Base-by-base conservation (phyloP, 768 basidiomycete species). In the Boletus reticulatus region DNA sequence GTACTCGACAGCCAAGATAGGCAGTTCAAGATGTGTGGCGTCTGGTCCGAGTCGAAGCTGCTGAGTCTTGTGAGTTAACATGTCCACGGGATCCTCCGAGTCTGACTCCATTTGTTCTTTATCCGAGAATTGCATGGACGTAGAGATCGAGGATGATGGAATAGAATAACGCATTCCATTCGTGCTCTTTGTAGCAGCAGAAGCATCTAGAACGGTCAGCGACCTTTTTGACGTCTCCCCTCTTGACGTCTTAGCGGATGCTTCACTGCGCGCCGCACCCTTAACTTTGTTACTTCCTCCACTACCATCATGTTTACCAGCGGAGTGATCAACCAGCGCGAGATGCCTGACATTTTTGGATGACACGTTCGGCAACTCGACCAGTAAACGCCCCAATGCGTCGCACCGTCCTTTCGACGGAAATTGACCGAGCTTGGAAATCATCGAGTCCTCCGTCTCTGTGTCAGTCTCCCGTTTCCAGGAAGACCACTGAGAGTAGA, bases 1-100 rank as follows among this genome's bases (percentile, higher is more conserved):
- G 39, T 58, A 47, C 41, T 57, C 49, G 41, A 38, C 54, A 11
- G 41, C 12, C 13, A 58, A 36, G 20, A 58, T 51, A 6, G 57
- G 57, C 4, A 58, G 17, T 31, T 58, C 54, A 6, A 58, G 49
- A 29, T 5, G 10, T 1, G 45, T 11, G 6, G 17, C n/a, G 37
- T 50, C 43, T 12, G 44, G 1, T 14, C 17, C 34, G 5, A 43
- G 37, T 16, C 4, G 39, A 8, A 51, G 43, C n/a, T n/a, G n/a
- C n/a, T n/a, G n/a, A n/a, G n/a, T n/a, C n/a, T n/a, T n/a, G n/a
- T n/a, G n/a, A n/a, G n/a, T n/a, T n/a, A n/a, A n/a, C n/a, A n/a
- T n/a, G n/a, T n/a, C n/a, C n/a, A n/a, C n/a, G n/a, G n/a, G n/a
- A n/a, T n/a, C n/a, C n/a, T 38, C 5, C 0, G n/a, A n/a, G n/a